phyloP scores from a whole-genome alignment of 2,329 filamentous ascomycete genomes.

The Geoglossum cookeanum region DNA sequence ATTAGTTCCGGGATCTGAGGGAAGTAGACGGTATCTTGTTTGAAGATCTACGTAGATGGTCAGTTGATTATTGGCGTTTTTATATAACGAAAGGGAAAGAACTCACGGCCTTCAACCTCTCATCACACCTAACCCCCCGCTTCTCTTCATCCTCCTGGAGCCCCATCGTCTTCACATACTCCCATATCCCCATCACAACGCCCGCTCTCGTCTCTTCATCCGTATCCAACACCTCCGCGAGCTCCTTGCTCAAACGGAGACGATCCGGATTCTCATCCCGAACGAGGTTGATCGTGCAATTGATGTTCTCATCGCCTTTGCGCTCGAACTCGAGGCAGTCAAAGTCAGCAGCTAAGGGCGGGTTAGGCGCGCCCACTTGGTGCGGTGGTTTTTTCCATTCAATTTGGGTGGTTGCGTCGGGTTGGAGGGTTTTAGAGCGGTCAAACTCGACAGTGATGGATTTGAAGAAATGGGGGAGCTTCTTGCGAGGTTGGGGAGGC shows the following conservation, averaged over 20 bases:
- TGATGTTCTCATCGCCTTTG: slow-evolving; percentile 78
- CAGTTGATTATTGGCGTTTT: background rate
- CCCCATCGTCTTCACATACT: slow-evolving; percentile 72
- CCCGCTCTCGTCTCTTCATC: slow-evolving; percentile 74
- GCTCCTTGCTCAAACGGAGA: slow-evolving; percentile 56
- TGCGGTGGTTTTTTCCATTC: slow-evolving; percentile 66
- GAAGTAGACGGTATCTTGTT: slow-evolving; percentile 61
- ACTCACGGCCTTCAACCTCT: slow-evolving; percentile 55
- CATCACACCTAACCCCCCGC: slow-evolving; percentile 78
- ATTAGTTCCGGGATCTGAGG: slow-evolving; percentile 70
- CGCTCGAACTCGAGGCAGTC: slow-evolving; percentile 85
- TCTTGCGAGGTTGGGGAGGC: slow-evolving; percentile 30
- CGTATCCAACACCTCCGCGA: slow-evolving; percentile 73
- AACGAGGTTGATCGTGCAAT: slow-evolving; percentile 71
- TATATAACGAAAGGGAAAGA: background rate
- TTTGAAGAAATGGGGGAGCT: slow-evolving; percentile 65
- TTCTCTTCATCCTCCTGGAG: slow-evolving; percentile 92
- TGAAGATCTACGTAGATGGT: slow-evolving; percentile 39
- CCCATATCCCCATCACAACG: slow-evolving; percentile 82
- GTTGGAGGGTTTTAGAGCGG: slow-evolving; percentile 42
- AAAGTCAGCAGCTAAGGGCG: slow-evolving; percentile 56
- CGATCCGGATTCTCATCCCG: slow-evolving; percentile 75
- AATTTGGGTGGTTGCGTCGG: slow-evolving; percentile 40
- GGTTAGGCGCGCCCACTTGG: slow-evolving; percentile 29
- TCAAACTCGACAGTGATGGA: slow-evolving; percentile 48